Conservation (phyloP, 2,329 filamentous ascomycete genomes). For the Phyllachora maydis region DNA sequence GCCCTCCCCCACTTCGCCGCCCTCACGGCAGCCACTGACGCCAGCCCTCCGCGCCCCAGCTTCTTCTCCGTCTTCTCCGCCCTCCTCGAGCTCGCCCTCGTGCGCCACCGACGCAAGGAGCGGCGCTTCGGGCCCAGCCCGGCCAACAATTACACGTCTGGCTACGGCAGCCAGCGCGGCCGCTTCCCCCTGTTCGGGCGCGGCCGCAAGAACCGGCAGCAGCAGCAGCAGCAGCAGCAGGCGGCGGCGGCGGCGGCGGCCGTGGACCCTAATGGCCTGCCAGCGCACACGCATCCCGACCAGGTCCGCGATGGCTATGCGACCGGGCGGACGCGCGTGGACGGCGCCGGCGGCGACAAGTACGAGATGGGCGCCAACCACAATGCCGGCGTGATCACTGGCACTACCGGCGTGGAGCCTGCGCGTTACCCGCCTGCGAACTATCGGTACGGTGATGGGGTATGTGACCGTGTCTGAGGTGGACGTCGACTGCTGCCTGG, state of each 20-base stretch:
- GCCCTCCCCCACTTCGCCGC: neutral
- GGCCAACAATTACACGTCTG: slow-evolving; percentile 11
- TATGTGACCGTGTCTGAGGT: too few relatives aligned
- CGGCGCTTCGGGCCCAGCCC: slow-evolving; percentile 17
- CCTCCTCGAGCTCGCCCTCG: slow-evolving; percentile 22
- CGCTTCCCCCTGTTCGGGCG: slow-evolving; percentile 3
- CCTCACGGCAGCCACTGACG: neutral
- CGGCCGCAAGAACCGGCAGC: slow-evolving; percentile 3
- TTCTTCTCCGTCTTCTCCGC: slow-evolving; percentile 44
- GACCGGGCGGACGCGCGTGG: slow-evolving; percentile 7
- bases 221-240: too few relatives aligned
- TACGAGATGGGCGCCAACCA: neutral
- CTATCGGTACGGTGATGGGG: slow-evolving; percentile 1
- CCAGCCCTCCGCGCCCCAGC: slow-evolving; percentile 11
- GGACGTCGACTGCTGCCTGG: too few relatives aligned
- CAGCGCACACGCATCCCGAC: slow-evolving; percentile 5
- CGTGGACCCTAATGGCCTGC: slow-evolving; percentile 4
- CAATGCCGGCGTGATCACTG: neutral
- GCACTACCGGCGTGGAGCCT: neutral
- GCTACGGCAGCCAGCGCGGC: slow-evolving; percentile 4
- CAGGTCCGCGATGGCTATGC: slow-evolving; percentile 5
- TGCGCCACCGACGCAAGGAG: slow-evolving; percentile 11
- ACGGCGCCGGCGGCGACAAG: slow-evolving; percentile 1
- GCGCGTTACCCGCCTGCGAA: neutral
- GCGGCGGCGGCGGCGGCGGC: neutral